A percentile compares a stretch with the other conserved stretches of the same genome.
Evolutionary conservation across 163 green algal species (phyloP).

Genomic region (Volvox carteri): DNA sequence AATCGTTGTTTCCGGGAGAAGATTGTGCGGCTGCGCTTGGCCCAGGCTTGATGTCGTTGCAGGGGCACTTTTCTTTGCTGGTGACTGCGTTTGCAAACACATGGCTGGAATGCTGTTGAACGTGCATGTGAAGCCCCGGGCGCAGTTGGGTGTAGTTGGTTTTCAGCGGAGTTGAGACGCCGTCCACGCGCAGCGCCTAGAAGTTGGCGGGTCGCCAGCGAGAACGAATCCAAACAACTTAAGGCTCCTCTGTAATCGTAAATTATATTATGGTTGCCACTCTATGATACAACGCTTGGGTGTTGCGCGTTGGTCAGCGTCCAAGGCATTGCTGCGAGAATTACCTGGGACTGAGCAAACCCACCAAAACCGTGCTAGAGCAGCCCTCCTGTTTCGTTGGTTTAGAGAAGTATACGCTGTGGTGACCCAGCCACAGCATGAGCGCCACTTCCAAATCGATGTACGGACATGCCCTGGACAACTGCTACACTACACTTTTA

Average conservation of each 20-base stretch:
- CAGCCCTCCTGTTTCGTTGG: neutral
- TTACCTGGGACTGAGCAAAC: neutral
- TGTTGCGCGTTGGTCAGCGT: neutral
- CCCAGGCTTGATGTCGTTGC: neutral
- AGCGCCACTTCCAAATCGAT: too few relatives aligned
- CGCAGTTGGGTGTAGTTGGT: slow-evolving; percentile 10
- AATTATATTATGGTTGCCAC: neutral
- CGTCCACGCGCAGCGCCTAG: neutral
- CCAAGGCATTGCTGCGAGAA: neutral
- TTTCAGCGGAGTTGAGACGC: neutral
- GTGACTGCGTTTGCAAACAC: slow-evolving; percentile 1
- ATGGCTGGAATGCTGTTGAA: neutral
- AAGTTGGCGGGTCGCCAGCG: neutral
- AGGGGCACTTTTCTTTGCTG: neutral
- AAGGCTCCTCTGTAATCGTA: too few relatives aligned
- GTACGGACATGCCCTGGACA: neutral
- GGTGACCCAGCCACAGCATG: too few relatives aligned
- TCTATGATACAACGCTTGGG: neutral
- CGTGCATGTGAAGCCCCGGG: neutral
- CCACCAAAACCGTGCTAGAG: neutral
- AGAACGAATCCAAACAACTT: neutral
- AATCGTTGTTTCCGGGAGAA: neutral
- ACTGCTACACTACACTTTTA: slow-evolving; percentile 7
- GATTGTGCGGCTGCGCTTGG: slow-evolving; percentile 12
- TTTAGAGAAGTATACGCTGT: too few relatives aligned